These are phyloP conservation scores for Metrosideros polymorpha DNA, from an alignment of 441 rosid species.

Conservation along the genomic window DNA sequence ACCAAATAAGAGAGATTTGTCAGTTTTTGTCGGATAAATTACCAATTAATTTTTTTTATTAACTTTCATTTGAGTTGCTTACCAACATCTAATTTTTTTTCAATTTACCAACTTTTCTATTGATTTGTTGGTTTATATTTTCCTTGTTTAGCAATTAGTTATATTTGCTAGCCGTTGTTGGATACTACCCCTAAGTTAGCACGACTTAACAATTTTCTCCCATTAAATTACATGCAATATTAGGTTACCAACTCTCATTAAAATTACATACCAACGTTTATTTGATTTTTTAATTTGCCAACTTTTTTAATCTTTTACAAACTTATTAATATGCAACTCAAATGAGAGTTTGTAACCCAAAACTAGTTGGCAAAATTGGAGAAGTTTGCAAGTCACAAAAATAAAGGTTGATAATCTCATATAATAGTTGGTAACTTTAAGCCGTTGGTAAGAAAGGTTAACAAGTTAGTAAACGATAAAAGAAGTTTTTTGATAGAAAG, in stretches of 20 bases:
- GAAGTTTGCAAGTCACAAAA: not conserved
- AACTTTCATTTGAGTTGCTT: not conserved
- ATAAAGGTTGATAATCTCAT: not conserved
- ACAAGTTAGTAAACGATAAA: not conserved
- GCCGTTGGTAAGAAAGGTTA: not conserved
- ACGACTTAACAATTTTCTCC: not conserved
- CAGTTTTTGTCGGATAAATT: not conserved
- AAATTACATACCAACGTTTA: not conserved
- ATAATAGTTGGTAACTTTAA: not conserved
- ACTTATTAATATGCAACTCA: not conserved
- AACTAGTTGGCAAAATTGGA: not conserved
- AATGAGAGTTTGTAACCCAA: not conserved
- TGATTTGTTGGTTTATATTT: not conserved
- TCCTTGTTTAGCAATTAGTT: not conserved
- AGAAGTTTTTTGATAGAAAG: not conserved
- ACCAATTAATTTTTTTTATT: not conserved
- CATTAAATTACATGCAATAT: not conserved
- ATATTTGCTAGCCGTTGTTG: not conserved
- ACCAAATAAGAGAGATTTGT: not conserved
- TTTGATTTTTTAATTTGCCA: not conserved
- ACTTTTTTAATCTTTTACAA: not conserved
- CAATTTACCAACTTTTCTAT: not conserved
- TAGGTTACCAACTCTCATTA: not conserved
- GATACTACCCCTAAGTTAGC: not conserved
- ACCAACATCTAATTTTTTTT: not conserved